Conservation (phyloP, 2,329 filamentous ascomycete species). For the Pseudogymnoascus sp. region DNA sequence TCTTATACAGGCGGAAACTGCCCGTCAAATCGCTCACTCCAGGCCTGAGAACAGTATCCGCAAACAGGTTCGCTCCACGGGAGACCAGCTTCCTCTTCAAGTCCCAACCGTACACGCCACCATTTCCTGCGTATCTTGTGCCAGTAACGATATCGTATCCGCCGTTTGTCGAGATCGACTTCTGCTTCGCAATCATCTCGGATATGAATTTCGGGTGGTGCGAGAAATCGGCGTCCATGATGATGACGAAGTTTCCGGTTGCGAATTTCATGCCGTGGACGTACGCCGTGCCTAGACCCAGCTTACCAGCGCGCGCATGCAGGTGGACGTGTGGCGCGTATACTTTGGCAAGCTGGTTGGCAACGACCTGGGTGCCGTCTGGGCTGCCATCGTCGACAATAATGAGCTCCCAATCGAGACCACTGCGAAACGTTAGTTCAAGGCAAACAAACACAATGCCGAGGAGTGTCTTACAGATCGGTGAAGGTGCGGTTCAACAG, state of each 20-base stretch:
- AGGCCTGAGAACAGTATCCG: slow-evolving; percentile 85
- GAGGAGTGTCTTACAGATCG: slow-evolving; percentile 57
- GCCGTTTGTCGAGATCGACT: slow-evolving; percentile 40
- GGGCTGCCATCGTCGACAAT: slow-evolving; percentile 98
- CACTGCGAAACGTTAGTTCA: not conserved
- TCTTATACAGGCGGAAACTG: slow-evolving; percentile 92
- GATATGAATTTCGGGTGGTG: slow-evolving; percentile 99
- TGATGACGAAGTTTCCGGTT: slow-evolving; percentile 92
- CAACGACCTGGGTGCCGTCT: slow-evolving; percentile 87
- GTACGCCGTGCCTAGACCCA: slow-evolving; percentile 94
- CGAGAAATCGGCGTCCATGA: slow-evolving; percentile 99
- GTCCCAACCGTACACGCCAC: slow-evolving; percentile 95
- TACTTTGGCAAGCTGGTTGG: slow-evolving; percentile 78
- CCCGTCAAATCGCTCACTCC: slow-evolving; percentile 95
- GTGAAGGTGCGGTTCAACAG: slow-evolving; percentile 87
- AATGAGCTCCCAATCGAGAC: slow-evolving; percentile 89
- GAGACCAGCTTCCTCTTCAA: slow-evolving; percentile 60
- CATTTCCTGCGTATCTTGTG: slow-evolving; percentile 82
- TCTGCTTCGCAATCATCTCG: slow-evolving; percentile 79
- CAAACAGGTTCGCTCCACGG: slow-evolving; percentile 87
- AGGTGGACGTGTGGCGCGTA: slow-evolving; percentile 76
- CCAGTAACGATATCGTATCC: slow-evolving; percentile 98
- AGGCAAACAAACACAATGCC: slow-evolving; percentile 13
- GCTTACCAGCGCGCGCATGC: slow-evolving; percentile 84
- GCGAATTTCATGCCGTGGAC: slow-evolving; percentile 87